phyloP scores from a whole-genome alignment of 2,329 filamentous ascomycete species.

The Neofusicoccum ribis region DNA sequence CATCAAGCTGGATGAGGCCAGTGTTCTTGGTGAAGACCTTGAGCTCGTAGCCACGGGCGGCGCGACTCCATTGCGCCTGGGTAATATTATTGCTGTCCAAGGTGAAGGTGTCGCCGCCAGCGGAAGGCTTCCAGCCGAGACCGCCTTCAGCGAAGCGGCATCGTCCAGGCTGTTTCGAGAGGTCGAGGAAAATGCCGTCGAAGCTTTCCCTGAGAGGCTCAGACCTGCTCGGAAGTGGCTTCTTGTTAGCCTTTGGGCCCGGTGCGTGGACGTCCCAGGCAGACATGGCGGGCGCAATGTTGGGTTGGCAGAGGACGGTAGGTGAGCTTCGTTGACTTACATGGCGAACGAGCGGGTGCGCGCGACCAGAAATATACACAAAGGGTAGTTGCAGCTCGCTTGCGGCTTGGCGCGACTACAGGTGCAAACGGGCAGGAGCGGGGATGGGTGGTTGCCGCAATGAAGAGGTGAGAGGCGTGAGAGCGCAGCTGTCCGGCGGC shows the following conservation, averaged over 20 bases:
- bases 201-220: constrained; percentile 73
- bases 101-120: constrained; percentile 89
- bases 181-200: constrained; percentile 93
- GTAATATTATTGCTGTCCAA: constrained; percentile 84
- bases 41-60: constrained; percentile 87
- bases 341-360: neutral
- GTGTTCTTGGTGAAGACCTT: constrained; percentile 85
- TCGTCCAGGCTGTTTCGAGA: constrained; percentile 89
- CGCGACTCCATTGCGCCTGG: constrained; percentile 90
- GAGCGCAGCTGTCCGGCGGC: constrained; percentile 1
- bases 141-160: constrained; percentile 94
- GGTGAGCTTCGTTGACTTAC: constrained; percentile 2
- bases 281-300: constrained; percentile 2
- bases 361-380: neutral
- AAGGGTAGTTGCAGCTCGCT: neutral
- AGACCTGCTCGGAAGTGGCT: neutral
- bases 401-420: constrained; percentile 2
- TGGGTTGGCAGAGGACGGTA: neutral
- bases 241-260: neutral
- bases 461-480: neutral
- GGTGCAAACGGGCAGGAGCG: constrained; percentile 8
- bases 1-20: constrained; percentile 88
- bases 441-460: constrained; percentile 1
- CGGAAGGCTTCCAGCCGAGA: constrained; percentile 89
- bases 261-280: neutral